Conservation (phyloP, 305 asterid genomes). For the Caryopteris hybrid region DNA sequence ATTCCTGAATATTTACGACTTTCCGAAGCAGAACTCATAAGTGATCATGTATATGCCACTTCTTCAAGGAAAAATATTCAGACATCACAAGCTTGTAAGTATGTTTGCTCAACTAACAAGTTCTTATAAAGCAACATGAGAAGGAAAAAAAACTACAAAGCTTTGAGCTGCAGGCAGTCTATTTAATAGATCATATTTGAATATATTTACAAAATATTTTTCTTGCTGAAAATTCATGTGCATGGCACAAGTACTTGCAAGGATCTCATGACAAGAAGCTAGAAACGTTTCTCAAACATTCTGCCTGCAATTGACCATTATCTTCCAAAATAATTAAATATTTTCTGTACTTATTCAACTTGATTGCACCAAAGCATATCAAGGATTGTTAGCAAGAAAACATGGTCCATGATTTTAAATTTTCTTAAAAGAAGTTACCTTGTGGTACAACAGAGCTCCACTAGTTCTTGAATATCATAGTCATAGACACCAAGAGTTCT, state of each 20-base stretch:
- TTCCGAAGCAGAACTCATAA: not conserved
- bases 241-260: not conserved
- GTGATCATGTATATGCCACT: not conserved
- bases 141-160: not conserved
- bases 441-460: constrained; percentile 64
- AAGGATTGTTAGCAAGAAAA: not conserved
- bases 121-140: not conserved
- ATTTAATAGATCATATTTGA: not conserved
- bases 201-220: not conserved
- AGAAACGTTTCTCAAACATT: not conserved
- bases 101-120: not conserved
- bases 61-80: not conserved
- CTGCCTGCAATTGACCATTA: not conserved
- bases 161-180: not conserved
- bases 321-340: not conserved
- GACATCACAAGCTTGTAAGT: not conserved
- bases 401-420: not conserved
- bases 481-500: constrained; percentile 51
- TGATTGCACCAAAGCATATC: not conserved
- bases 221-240: not conserved
- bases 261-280: not conserved
- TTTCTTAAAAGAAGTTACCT: constrained; percentile 38
- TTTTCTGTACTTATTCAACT: not conserved
- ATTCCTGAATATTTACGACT: not conserved
- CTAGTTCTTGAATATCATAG: constrained; percentile 55